These are phyloP conservation scores for Agaricales sp. DNA, from an alignment of 1,284 basidiomycete genomes.

Conservation along the genomic window DNA sequence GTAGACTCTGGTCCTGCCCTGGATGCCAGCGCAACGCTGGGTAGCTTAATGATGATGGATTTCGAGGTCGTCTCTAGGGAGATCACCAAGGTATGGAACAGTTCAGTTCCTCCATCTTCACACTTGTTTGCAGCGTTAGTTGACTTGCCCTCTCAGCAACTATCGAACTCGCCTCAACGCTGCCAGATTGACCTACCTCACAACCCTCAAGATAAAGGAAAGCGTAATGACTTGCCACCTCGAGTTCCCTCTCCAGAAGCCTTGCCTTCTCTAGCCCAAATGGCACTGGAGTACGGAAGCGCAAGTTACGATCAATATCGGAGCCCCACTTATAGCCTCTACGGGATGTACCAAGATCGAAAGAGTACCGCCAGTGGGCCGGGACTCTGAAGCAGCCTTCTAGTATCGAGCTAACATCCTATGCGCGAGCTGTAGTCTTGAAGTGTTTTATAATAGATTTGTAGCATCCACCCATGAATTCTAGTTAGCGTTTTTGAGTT, in stretches of 20 bases:
- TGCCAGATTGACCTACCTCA: conserved; percentile 21
- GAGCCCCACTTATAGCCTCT: conserved; percentile 75
- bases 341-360: conserved; percentile 59
- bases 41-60: conserved; percentile 50
- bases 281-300: conserved; percentile 60
- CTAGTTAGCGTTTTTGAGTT: too few relatives aligned
- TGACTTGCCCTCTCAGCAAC: too few relatives aligned
- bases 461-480: too few relatives aligned
- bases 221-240: conserved; percentile 33
- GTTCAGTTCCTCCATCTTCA: too few relatives aligned
- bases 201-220: conserved; percentile 2
- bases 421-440: too few relatives aligned
- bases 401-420: too few relatives aligned
- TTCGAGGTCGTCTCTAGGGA: conserved; percentile 14
- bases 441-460: conserved; percentile 18
- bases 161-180: too few relatives aligned
- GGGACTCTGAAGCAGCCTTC: neutral
- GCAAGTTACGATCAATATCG: conserved; percentile 53
- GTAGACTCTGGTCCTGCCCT: conserved; percentile 19
- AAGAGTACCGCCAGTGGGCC: conserved; percentile 29
- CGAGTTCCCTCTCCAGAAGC: conserved; percentile 66
- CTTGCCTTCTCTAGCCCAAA: conserved; percentile 65
- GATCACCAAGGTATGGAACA: neutral
- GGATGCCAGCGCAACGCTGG: conserved; percentile 37
- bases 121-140: too few relatives aligned